Percentiles rank a stretch among this genome's conserved stretches.
Conservation (phyloP, 1,284 basidiomycete genomes). For the Taiwanofungus camphoratus region DNA sequence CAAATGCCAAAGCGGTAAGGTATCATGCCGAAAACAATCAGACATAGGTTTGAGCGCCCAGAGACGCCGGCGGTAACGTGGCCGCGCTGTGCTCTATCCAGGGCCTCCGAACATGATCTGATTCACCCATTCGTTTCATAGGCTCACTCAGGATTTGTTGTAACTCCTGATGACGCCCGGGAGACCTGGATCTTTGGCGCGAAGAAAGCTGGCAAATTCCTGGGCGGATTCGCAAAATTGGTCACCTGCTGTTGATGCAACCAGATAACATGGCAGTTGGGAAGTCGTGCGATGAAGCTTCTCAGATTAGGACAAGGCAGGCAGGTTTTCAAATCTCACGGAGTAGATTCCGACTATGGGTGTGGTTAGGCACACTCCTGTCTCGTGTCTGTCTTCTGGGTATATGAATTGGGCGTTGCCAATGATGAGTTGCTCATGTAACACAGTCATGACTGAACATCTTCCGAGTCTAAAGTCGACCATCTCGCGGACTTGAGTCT, state of each 20-base stretch:
- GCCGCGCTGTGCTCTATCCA: constrained; percentile 3
- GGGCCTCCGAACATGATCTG: constrained; percentile 7
- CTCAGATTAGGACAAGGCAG: constrained; percentile 14
- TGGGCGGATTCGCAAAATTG: constrained; percentile 15
- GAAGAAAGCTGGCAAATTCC: constrained; percentile 9
- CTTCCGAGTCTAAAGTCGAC: constrained; percentile 23
- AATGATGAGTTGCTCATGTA: constrained; percentile 21
- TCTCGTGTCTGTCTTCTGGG: constrained; percentile 23
- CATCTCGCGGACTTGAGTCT: constrained; percentile 17
- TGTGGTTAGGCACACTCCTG: constrained; percentile 22
- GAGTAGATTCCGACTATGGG: constrained; percentile 19
- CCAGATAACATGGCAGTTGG: constrained; percentile 21
- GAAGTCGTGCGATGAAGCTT: constrained; percentile 11
- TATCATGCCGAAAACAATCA: constrained; percentile 1
- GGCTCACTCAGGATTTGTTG: background rate
- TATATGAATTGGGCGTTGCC: constrained; percentile 23
- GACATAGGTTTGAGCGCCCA: background rate
- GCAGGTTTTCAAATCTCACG: constrained; percentile 13
- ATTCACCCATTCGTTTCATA: background rate
- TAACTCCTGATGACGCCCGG: constrained; percentile 6
- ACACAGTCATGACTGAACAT: constrained; percentile 22
- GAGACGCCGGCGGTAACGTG: constrained; percentile 1
- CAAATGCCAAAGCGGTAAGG: constrained; percentile 4
- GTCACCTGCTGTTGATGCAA: constrained; percentile 17
- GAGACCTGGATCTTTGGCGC: constrained; percentile 6